Evolutionary conservation across 805 yeast genomes (phyloP), one percentile per base, ranked within the genome.

Genomic region (Cyberlindnera maclurae): DNA sequence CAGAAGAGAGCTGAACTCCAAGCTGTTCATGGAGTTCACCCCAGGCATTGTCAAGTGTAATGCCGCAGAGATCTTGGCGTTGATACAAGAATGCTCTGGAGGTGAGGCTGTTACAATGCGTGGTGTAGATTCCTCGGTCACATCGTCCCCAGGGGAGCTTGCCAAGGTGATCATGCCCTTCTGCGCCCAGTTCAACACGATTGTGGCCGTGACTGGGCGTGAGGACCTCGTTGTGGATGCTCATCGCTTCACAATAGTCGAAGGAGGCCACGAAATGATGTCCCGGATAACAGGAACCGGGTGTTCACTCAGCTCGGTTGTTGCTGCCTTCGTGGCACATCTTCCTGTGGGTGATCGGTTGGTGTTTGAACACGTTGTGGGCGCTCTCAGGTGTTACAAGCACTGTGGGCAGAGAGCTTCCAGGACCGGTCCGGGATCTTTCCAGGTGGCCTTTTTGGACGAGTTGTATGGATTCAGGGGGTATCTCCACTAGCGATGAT

Each of bases 201-300:
- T 34, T 17, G 31, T 12, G 2, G 37, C 37, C 11, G 13, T 34
- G 26, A 34, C 37, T 12, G 37, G 37, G 9, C n/a, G 18, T 13
- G 26, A 26, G 8, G 37, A 34, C 29, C 20, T 34, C 9, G 37
- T 34, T 10, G 27, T 30, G 12, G 12, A 18, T 17, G 11, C 17
- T 11, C 15, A 12, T 6, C 15, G 26, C 7, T 11, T 15, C 12
- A 31, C 15, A 3, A 13, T 16, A 4, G 53, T 78, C 4, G 41
- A 50, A 8, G 90, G 89, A 5, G 87, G 93, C 1, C 70, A 75
- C 47, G 59, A 60, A 15, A 47, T 77, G 13, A 78, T 86, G 82
- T 79, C 80, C 0, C 55, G 63, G 10, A 72, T 86, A 5, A 86
- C 95, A 0, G 95, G 94, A 0, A 67, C 88, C 3, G 96, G 96